These are phyloP conservation scores for Scytalidium lignicola DNA, from an alignment of 2,329 filamentous ascomycete species.

Conservation along the genomic window DNA sequence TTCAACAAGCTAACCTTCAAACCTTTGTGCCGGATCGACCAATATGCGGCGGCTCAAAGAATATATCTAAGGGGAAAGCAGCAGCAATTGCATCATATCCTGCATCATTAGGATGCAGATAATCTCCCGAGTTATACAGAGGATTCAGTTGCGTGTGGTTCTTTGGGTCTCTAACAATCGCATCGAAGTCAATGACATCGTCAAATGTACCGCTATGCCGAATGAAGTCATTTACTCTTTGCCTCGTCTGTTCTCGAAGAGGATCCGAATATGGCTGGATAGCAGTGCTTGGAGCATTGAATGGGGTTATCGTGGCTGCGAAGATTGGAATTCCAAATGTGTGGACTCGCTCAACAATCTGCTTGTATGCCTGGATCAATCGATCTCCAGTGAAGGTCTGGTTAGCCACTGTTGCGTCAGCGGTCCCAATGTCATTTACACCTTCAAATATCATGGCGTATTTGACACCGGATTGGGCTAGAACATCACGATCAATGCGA, in stretches of 20 bases:
- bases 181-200: conserved; percentile 58
- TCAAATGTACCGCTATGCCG: conserved; percentile 51
- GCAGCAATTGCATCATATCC: conserved; percentile 58
- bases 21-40: neutral
- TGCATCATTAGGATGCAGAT: conserved; percentile 55
- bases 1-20: neutral
- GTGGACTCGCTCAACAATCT: conserved; percentile 52
- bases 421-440: conserved; percentile 62
- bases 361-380: conserved; percentile 52
- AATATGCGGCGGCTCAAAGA: conserved; percentile 23
- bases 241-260: conserved; percentile 49
- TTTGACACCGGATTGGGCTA: conserved; percentile 50
- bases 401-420: conserved; percentile 35
- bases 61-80: conserved; percentile 50
- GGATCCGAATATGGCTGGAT: conserved; percentile 49
- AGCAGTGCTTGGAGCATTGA: conserved; percentile 34
- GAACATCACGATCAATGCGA: conserved; percentile 59
- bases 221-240: conserved; percentile 58
- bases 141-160: conserved; percentile 42
- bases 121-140: conserved; percentile 57
- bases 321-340: conserved; percentile 51
- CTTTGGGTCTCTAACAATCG: conserved; percentile 45
- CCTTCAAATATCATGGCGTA: conserved; percentile 65
- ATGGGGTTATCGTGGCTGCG: conserved; percentile 63
- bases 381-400: conserved; percentile 45